phyloP scores from a whole-genome alignment of 2,329 filamentous ascomycete genomes.

The Phaeomoniella chlamydospora region DNA sequence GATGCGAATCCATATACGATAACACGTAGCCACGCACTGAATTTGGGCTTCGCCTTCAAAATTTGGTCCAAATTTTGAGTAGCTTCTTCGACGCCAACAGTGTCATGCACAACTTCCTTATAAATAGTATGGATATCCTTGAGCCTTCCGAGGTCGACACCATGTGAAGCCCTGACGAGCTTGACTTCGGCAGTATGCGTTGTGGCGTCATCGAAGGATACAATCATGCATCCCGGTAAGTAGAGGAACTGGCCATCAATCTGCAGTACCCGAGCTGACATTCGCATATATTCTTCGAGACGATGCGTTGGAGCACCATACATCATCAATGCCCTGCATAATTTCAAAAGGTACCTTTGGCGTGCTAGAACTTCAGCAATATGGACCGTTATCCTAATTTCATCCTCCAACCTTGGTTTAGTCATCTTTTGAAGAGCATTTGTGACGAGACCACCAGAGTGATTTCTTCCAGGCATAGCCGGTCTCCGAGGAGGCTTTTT shows the following conservation, averaged over 20 bases:
- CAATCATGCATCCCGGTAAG: conserved; percentile 6
- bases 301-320: conserved; percentile 6
- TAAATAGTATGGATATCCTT: conserved; percentile 3
- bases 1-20: conserved; percentile 63
- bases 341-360: conserved; percentile 4
- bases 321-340: conserved; percentile 4
- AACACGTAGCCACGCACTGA: conserved; percentile 38
- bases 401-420: neutral
- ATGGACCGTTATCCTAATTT: neutral
- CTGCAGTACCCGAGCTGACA: conserved; percentile 2
- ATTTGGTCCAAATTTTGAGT: conserved; percentile 34
- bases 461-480: neutral
- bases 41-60: conserved; percentile 41
- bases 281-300: conserved; percentile 4
- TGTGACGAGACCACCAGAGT: neutral
- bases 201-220: conserved; percentile 5
- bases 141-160: conserved; percentile 1
- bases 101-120: conserved; percentile 1
- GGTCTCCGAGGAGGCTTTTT: neutral
- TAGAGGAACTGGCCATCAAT: conserved; percentile 6
- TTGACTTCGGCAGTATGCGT: conserved; percentile 4
- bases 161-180: conserved; percentile 2
- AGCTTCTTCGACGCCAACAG: conserved; percentile 23
- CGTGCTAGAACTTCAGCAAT: neutral
- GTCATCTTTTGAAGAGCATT: neutral